A percentile compares a stretch with the other conserved stretches of the same genome.
These are phyloP conservation scores for Phtheirospermum japonicum DNA, from an alignment of 257 asterid genomes.

Conservation along the genomic window DNA sequence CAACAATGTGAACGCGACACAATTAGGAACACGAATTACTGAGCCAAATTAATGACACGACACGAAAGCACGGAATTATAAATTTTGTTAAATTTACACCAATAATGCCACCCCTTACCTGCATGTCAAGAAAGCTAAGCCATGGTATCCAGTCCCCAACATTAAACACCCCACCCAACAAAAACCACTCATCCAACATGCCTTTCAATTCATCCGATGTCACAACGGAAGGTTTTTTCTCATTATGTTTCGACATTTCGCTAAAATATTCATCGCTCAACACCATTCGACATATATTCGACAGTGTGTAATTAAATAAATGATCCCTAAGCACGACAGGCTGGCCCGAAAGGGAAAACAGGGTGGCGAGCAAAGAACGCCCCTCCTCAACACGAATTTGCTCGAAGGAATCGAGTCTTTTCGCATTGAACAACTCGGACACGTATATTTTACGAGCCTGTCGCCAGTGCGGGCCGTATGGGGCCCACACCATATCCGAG, in stretches of 20 bases:
- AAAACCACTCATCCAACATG: conserved; percentile 40
- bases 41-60: too few relatives aligned
- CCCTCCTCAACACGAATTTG: conserved; percentile 40
- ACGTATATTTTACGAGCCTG: conserved; percentile 35
- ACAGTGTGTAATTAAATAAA: conserved; percentile 21
- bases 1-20: too few relatives aligned
- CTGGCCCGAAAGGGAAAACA: conserved; percentile 29
- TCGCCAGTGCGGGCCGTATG: conserved; percentile 40
- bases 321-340: conserved; percentile 30
- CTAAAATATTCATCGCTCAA: conserved; percentile 26
- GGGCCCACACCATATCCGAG: conserved; percentile 35
- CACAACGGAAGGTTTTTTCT: not conserved
- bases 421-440: conserved; percentile 28
- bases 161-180: conserved; percentile 31
- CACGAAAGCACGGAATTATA: too few relatives aligned
- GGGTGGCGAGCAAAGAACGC: conserved; percentile 20
- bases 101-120: too few relatives aligned
- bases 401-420: conserved; percentile 31
- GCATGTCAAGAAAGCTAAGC: conserved; percentile 38
- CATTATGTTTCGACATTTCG: not conserved
- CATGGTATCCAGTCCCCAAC: conserved; percentile 59
- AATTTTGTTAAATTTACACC: too few relatives aligned
- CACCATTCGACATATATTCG: conserved; percentile 25
- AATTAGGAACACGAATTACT: too few relatives aligned
- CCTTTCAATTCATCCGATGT: conserved; percentile 25